Conservation (phyloP, 176 grass and related monocot genomes). For the Alloteropsis semialata region DNA sequence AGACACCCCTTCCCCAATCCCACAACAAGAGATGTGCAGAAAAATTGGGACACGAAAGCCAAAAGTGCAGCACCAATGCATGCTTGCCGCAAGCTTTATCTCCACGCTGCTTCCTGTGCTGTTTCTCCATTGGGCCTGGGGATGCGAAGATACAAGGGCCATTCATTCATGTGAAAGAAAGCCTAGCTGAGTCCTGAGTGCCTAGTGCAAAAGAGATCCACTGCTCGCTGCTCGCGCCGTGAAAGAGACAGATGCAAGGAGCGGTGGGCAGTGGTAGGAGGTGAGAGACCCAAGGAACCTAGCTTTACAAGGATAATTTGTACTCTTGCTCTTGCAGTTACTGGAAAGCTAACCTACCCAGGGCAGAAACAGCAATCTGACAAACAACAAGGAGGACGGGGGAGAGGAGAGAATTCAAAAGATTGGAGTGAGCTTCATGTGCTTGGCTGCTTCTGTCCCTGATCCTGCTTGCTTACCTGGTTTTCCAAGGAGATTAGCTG, state of each 20-base stretch:
- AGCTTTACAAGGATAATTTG: conserved; percentile 23
- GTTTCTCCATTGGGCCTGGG: neutral
- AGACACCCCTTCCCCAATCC: neutral
- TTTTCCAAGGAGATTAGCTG: neutral
- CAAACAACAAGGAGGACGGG: conserved; percentile 11
- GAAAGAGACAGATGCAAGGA: conserved; percentile 16
- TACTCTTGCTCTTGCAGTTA: conserved; percentile 37
- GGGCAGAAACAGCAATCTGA: conserved; percentile 30
- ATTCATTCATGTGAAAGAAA: neutral
- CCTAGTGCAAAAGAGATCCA: neutral
- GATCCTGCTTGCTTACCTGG: neutral
- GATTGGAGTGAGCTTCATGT: conserved; percentile 16
- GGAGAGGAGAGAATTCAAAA: conserved; percentile 19
- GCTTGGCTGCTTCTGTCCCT: conserved; percentile 10
- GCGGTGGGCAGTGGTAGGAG: neutral
- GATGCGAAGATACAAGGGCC: neutral
- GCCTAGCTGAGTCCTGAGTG: conserved; percentile 11
- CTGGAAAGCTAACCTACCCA: conserved; percentile 32
- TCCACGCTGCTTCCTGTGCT: neutral
- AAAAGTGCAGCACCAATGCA: neutral
- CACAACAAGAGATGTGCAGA: neutral
- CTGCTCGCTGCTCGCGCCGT: neutral
- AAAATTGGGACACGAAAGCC: neutral
- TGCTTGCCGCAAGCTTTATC: neutral
- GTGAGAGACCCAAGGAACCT: conserved; percentile 25